These are phyloP conservation scores for Lachnellula arida DNA, from an alignment of 2,329 filamentous ascomycete genomes.

Conservation along the genomic window DNA sequence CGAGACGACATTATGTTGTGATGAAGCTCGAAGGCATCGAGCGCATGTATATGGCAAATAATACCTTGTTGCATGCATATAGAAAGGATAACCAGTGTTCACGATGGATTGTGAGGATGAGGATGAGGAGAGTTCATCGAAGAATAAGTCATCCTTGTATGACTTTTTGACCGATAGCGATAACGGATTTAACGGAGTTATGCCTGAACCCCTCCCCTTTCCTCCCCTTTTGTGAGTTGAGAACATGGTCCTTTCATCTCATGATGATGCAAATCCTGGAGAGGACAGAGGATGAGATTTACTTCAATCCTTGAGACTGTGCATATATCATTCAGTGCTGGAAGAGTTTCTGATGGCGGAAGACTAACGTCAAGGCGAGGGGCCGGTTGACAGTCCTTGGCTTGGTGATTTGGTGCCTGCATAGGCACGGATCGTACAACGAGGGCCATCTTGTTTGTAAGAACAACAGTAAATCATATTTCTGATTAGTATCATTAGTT, in stretches of 20 bases:
- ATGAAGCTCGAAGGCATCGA: conserved; percentile 26
- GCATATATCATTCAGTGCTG: too few relatives aligned
- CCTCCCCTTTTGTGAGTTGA: neutral
- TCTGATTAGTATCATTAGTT: too few relatives aligned
- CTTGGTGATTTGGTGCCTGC: too few relatives aligned
- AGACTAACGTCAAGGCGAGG: too few relatives aligned
- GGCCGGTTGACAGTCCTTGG: too few relatives aligned
- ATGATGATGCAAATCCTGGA: neutral
- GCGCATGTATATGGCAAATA: conserved; percentile 20
- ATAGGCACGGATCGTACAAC: too few relatives aligned
- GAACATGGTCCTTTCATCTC: neutral
- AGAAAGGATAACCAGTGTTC: conserved; percentile 11
- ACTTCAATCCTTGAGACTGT: too few relatives aligned
- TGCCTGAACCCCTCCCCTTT: neutral
- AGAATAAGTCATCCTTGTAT: conserved; percentile 8
- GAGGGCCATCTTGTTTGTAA: too few relatives aligned
- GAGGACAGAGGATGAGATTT: neutral
- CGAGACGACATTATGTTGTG: conserved; percentile 19
- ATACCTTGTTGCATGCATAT: conserved; percentile 27
- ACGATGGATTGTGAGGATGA: neutral
- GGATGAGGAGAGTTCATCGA: neutral
- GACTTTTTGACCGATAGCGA: conserved; percentile 15
- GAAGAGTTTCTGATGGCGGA: too few relatives aligned
- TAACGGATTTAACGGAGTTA: neutral
- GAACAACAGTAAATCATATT: too few relatives aligned